Evolutionary conservation across 139 green algal genomes (phyloP).

Genomic region (Ettlia oleoabundans): DNA sequence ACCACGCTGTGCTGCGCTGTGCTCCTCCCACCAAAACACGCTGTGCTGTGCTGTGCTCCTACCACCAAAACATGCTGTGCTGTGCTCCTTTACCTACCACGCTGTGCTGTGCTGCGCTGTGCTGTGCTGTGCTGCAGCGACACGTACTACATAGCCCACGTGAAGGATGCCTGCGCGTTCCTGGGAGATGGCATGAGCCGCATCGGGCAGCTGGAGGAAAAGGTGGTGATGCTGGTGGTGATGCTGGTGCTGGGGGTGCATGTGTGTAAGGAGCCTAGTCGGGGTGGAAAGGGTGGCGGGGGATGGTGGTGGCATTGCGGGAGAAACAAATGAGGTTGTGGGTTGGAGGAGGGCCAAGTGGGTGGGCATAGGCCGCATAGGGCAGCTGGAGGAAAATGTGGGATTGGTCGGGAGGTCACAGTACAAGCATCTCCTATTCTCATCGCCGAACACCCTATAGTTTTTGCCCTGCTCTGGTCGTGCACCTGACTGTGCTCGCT

Average conservation of each 20-base stretch:
- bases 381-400: constrained; percentile 74
- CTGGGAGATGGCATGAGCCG: constrained; percentile 90
- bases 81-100: background rate
- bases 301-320: no score
- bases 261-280: background rate
- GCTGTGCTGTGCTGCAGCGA: constrained; percentile 72
- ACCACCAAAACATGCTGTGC: no score
- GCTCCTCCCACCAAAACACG: background rate
- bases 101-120: background rate
- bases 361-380: constrained; percentile 85
- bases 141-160: constrained; percentile 95
- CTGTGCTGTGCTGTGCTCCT: background rate
- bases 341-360: no score
- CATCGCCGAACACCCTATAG: background rate
- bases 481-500: background rate
- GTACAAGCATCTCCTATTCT: no score
- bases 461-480: background rate
- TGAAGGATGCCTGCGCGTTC: constrained; percentile 97
- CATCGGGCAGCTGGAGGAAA: constrained; percentile 72
- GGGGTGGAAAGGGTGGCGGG: no score
- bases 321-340: no score
- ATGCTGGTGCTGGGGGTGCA: no score
- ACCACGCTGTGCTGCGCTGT: no score
- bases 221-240: constrained; percentile 51
- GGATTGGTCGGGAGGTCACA: background rate